Base-by-base conservation (phyloP, 225 moss, liverwort and hornwort species). In the Ulota crispa region DNA sequence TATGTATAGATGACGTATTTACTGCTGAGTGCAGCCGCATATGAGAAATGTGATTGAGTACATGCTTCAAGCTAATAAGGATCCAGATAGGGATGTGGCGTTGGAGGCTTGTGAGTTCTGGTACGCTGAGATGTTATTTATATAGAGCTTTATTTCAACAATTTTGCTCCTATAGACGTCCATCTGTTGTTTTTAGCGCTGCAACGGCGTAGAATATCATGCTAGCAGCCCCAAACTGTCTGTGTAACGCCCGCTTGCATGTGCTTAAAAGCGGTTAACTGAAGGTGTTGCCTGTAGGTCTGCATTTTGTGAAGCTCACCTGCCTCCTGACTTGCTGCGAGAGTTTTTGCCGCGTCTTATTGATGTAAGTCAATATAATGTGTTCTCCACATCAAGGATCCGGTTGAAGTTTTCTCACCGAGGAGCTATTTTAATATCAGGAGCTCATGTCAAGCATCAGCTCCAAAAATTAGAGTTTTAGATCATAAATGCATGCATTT, bases 21-120 rank as follows among this genome's bases (percentile, higher is more conserved):
- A 63, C 41, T 78, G 77, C 72, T 89, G 75, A 57, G 60, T 91
- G 88, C 97, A 97, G 97, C 97, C 97, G 45, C 93, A 97, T 75
- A 86, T 97, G 91, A 93, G 92, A 88, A 95, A 95, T 86, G 95
- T 97, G 82, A 94, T 97, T 73, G 97, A 95, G 77, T 97, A 97
- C 79, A 97, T 97, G 95, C 92, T 97, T 84, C 97, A 94, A 89
- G 97, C 97, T 28, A 97, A 97, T 87, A 89, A 94, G 78, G 97
- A 97, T 92, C 84, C 88, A 54, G 97, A 97, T 81, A 92, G 91
- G 88, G 97, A 97, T 66, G 97, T 97, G 62, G 97, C 97, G n/a
- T 87, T 97, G 78, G 97, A 97, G 86, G 93, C 97, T 71, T 97
- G 97, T 81, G 97, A 97, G 86, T 97, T 97, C 83, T 97, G 97